phyloP scores from a whole-genome alignment of 2,329 filamentous ascomycete species.

The Trichoderma simmonsii region DNA sequence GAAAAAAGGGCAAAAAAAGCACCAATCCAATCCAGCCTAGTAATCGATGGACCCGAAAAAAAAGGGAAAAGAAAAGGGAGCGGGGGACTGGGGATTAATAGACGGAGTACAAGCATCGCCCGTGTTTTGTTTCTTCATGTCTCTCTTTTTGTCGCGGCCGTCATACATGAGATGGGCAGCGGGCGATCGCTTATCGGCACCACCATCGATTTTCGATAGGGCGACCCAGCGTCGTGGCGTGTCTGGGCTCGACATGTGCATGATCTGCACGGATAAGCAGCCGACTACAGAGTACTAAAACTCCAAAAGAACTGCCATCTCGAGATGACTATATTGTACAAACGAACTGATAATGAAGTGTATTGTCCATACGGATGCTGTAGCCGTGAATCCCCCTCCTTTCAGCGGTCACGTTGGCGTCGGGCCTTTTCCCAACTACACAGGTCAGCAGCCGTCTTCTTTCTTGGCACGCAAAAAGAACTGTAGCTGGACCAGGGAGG shows the following conservation, averaged over 20 bases:
- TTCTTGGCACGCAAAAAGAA: background rate
- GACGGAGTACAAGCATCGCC: background rate
- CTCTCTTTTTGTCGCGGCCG: background rate
- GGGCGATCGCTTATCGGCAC: background rate
- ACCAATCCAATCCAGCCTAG: background rate
- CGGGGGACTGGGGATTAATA: background rate
- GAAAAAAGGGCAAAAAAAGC: background rate
- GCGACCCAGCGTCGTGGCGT: background rate
- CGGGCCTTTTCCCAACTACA: background rate
- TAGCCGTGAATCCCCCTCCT: background rate
- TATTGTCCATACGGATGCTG: background rate
- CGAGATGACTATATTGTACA: background rate
- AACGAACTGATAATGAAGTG: background rate
- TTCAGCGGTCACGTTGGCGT: background rate
- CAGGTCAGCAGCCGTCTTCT: background rate
- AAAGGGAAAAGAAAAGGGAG: background rate
- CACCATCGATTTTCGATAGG: background rate
- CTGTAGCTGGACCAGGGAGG: background rate
- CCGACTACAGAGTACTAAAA: background rate
- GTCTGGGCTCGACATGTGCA: background rate
- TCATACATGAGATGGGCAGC: slow-evolving; percentile 1
- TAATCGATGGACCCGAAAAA: background rate
- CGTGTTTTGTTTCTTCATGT: background rate
- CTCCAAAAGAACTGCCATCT: background rate
- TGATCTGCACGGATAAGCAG: background rate